Evolutionary conservation across 805 yeast species (phyloP).

Genomic region (Priceomyces medius): DNA sequence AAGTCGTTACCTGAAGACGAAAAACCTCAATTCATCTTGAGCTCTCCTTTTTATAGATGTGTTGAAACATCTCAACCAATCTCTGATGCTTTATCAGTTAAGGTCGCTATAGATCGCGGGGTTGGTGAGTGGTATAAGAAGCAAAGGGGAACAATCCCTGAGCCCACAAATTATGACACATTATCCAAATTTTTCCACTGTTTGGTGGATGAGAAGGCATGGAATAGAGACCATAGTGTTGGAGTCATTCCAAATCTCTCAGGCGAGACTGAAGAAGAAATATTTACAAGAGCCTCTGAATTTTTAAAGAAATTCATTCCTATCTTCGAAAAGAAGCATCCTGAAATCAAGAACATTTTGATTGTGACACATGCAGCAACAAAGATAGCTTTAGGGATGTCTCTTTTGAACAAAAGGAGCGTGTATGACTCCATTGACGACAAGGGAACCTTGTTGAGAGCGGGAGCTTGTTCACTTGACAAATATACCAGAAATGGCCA

Average conservation of each 20-base stretch:
- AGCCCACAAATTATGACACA: conserved; percentile 54
- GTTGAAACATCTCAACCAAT: conserved; percentile 76
- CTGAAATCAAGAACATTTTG: conserved; percentile 60
- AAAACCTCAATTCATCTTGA: conserved; percentile 66
- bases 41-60: conserved; percentile 90
- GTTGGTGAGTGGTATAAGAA: conserved; percentile 89
- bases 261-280: conserved; percentile 78
- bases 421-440: conserved; percentile 53
- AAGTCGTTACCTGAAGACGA: conserved; percentile 42
- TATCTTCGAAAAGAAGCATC: conserved; percentile 53
- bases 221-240: conserved; percentile 52
- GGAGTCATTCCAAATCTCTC: conserved; percentile 56
- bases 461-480: conserved; percentile 87
- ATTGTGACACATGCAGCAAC: conserved; percentile 94
- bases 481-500: conserved; percentile 37
- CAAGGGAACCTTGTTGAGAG: conserved; percentile 45
- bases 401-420: conserved; percentile 53
- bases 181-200: conserved; percentile 55
- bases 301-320: conserved; percentile 62
- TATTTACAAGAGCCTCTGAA: conserved; percentile 56
- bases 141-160: conserved; percentile 66
- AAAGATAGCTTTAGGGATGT: conserved; percentile 83
- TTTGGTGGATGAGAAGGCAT: conserved; percentile 29
- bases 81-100: conserved; percentile 55
- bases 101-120: conserved; percentile 73